Evolutionary conservation across 2,329 filamentous ascomycete species (phyloP), one percentile per base, ranked within the genome.

Genomic region (Rutstroemia sydowiana): DNA sequence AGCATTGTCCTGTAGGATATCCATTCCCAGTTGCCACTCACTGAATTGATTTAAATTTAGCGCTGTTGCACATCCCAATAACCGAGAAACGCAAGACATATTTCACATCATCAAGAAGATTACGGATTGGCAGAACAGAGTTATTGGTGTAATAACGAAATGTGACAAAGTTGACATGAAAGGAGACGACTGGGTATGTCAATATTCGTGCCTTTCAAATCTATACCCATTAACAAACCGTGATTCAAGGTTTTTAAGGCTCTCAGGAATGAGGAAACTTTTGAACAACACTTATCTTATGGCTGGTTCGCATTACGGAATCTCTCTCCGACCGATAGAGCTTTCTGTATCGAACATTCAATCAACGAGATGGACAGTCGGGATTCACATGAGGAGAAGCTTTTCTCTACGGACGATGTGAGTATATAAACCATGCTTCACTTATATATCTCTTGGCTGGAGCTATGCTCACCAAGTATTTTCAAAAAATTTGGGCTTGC

Each of bases 1-100:
- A 74, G 68, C 44, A 70, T 75, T 34, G 68, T 73, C 32, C 61
- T 76, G 14, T 59, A 54, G 13, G 6, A 21, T 8, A 11, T 16
- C 28, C 31, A 11, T 40, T 45, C n/a, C 44, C 3, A 37, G 3
- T n/a, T 8, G 4, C 18, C n/a, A 8, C 21, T 28, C 34, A 3
- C 30, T n/a, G 18, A 28, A 26, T 8, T 26, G 23, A 26, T 8
- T 8, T 1, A 14, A 44, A 14, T n/a, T 39, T 26, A 71, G 71
- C 1, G 69, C 73, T 2, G 59, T 74, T 4, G 68, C 68, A 2
- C 71, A 70, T 2, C 64, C 68, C 36, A 68, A 67, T 39, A 68
- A 72, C 48, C 62, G 64, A 48, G 63, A 66, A 0, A 67, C 68
- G 44, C 70, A 75, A 42, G 63, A 61, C 1, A 26, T 48, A 14